Evolutionary conservation across 208 protist species (phyloP).

Genomic region (Angomonas ambiguus): DNA sequence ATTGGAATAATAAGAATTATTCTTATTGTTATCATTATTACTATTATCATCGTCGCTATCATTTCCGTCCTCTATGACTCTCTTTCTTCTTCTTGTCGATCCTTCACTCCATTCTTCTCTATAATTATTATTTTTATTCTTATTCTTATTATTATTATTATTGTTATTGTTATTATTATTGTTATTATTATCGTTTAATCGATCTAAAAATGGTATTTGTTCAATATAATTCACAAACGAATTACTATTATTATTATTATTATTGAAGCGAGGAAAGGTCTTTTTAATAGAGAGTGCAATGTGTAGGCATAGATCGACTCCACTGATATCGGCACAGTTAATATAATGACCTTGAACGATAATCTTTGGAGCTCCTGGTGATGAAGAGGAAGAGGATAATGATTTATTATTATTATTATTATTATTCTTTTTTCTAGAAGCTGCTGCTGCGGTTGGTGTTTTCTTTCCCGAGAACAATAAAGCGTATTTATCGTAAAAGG

Average conservation of each 20-base stretch:
- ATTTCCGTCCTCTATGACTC: not conserved
- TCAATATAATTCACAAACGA: not conserved
- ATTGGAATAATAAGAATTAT: not conserved
- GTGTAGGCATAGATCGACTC: slow-evolving; percentile 35
- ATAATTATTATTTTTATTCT: not conserved
- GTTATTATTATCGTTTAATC: too few species aligned
- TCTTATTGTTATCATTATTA: not conserved
- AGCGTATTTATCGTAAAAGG: slow-evolving; percentile 27
- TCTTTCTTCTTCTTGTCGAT: not conserved
- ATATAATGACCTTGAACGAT: slow-evolving; percentile 69
- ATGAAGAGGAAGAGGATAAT: too few species aligned
- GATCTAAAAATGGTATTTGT: not conserved
- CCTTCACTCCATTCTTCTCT: not conserved
- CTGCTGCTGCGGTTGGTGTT: not conserved
- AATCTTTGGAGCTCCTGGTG: too few species aligned
- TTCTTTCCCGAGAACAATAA: slow-evolving; percentile 24
- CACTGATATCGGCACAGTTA: slow-evolving; percentile 71
- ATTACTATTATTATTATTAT: not conserved
- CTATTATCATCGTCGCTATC: not conserved
- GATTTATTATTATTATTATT: too few species aligned
- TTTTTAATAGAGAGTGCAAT: slow-evolving; percentile 32
- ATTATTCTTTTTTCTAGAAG: not conserved
- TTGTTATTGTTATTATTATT: not conserved
- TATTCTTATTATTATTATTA: too few species aligned
- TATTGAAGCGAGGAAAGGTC: not conserved